Conservation (phyloP, 23 red algal species). For the Agarophyton chilense region DNA sequence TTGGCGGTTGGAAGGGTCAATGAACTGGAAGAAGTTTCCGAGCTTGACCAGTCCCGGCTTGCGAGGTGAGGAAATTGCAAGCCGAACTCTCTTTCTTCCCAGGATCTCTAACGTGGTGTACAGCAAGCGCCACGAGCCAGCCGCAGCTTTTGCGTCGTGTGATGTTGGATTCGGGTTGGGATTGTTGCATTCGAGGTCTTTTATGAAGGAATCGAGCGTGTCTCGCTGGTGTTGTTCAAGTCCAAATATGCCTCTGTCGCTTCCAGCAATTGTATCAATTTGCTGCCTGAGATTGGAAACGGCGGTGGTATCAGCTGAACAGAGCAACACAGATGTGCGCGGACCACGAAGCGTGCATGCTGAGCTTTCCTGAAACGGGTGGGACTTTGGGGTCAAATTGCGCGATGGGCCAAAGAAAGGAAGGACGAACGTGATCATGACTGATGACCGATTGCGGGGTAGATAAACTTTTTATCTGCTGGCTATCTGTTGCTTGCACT, state of each 20-base stretch:
- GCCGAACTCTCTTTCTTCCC: slow-evolving; percentile 50
- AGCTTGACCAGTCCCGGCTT: slow-evolving; percentile 82
- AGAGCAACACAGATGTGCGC: not conserved
- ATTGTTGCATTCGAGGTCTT: slow-evolving; percentile 1
- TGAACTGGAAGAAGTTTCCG: slow-evolving; percentile 73
- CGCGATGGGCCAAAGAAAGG: not conserved
- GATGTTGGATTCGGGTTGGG: slow-evolving; percentile 27
- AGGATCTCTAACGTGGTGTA: slow-evolving; percentile 82
- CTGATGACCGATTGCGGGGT: not conserved
- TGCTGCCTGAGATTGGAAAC: slow-evolving; percentile 9
- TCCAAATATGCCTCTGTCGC: slow-evolving; percentile 81
- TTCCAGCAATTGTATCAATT: slow-evolving; percentile 46
- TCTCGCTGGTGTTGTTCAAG: slow-evolving; percentile 52
- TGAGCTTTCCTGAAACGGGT: not conserved
- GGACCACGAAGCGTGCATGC: not conserved
- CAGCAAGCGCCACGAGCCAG: slow-evolving; percentile 74
- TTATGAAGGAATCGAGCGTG: slow-evolving; percentile 9
- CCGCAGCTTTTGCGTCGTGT: slow-evolving; percentile 15
- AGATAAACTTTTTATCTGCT: no score
- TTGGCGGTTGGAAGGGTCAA: slow-evolving; percentile 48
- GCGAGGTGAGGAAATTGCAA: slow-evolving; percentile 51
- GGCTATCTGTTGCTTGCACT: no score
- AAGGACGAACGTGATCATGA: not conserved
- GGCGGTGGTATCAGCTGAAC: not conserved
- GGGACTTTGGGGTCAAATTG: not conserved